Base-by-base conservation (phyloP, 208 protist genomes). In the Trypanosomatidae sp. region DNA sequence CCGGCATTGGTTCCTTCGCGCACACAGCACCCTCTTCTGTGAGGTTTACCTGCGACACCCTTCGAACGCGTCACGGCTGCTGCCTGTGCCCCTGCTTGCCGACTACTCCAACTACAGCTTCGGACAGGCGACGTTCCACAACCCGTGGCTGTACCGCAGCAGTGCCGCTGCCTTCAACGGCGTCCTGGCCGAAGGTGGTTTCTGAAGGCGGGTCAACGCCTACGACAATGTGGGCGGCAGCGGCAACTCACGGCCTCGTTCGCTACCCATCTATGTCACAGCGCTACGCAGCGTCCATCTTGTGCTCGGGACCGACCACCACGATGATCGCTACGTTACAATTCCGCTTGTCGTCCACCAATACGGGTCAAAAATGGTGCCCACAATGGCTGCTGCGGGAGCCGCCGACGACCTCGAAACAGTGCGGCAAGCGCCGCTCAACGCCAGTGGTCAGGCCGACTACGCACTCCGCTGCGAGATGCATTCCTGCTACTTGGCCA, bases 41-140 rank as follows among this genome's bases (percentile, higher is more conserved):
- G 90, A 97, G 33, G n/a, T 92, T 19, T 97, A 85, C 69, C 36
- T 97, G 13, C 74, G 78, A 7, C 80, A 95, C 74, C 81, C 84
- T 12, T 39, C 49, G 8, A 93, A 95, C 71, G 64, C 30, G 12
- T 80, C 78, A 36, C 74, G 85, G 30, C 71, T 87, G n/a, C 52
- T 94, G n/a, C 82, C 89, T 4, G 75, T 97, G 28, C 92, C 90
- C 19, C 74, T 91, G 0, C 73, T 92, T 5, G 44, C 90, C 7
- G 83, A 94, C 56, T 89, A 89, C 79, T 79, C 67, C 49, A 82
- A 84, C 67, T 17, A 82, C 64, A 55, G 60, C 36, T 85, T 88
- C 56, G 36, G 69, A 56, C 86, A 81, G 1, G 58, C 67, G 15
- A 71, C 64, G 25, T 64, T 87, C 1, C 46, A 71, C 56, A 83